These are phyloP conservation scores for Mallotus japonicus DNA, from an alignment of 441 rosid species.

Conservation along the genomic window DNA sequence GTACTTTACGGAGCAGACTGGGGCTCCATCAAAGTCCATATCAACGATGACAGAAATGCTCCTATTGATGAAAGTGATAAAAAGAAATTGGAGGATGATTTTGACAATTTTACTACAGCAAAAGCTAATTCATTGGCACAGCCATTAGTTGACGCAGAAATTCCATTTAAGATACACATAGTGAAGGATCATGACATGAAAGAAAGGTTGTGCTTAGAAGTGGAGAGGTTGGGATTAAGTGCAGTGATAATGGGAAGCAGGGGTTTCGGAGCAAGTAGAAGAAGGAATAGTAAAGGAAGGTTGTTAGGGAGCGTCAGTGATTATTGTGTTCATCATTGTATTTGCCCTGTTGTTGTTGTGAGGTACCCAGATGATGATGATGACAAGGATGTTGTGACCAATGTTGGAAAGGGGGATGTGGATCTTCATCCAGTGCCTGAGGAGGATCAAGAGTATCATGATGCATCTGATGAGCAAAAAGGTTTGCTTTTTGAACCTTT, in stretches of 20 bases:
- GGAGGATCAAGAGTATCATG: conserved; percentile 50
- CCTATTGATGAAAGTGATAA: conserved; percentile 27
- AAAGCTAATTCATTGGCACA: conserved; percentile 59
- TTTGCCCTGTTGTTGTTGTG: conserved; percentile 69
- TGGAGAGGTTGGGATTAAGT: conserved; percentile 73
- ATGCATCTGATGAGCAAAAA: conserved; percentile 44
- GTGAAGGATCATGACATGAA: conserved; percentile 88
- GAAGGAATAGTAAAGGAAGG: conserved; percentile 45
- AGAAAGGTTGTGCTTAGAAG: conserved; percentile 84
- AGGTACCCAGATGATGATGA: conserved; percentile 40
- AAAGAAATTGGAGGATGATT: conserved; percentile 66
- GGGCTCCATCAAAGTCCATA: conserved; percentile 52
- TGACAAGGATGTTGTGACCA: conserved; percentile 22
- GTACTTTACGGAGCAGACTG: conserved; percentile 77
- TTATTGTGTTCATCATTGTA: conserved; percentile 68
- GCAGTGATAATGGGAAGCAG: conserved; percentile 88
- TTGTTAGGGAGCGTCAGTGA: conserved; percentile 79
- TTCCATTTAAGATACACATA: conserved; percentile 74
- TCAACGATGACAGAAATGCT: conserved; percentile 7
- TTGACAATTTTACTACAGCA: conserved; percentile 52
- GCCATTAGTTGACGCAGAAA: conserved; percentile 58
- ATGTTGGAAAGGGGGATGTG: conserved; percentile 30
- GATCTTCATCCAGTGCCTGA: conserved; percentile 48
- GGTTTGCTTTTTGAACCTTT: conserved; percentile 17
- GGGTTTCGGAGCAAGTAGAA: conserved; percentile 62